These are phyloP conservation scores for Vicia sativa DNA, from an alignment of 306 rosid species.

Conservation along the genomic window DNA sequence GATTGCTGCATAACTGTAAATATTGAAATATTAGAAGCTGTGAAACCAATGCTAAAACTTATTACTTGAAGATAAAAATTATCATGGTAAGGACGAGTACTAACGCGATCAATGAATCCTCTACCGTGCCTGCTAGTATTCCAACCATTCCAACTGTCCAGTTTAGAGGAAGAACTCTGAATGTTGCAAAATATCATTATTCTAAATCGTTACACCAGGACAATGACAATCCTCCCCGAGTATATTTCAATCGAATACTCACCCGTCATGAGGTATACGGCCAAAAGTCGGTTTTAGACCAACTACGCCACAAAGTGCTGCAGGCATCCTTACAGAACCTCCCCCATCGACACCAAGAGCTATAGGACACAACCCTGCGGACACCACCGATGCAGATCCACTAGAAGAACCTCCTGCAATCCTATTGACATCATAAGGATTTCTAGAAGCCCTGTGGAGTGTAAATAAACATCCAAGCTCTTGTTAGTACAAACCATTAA, in stretches of 20 bases:
- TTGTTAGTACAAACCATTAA: conserved; percentile 6
- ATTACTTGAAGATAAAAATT: conserved; percentile 10
- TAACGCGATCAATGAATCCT: conserved; percentile 79
- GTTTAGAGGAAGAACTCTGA: conserved; percentile 87
- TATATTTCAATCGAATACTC: conserved; percentile 23
- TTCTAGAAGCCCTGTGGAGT: conserved; percentile 65
- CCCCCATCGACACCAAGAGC: conserved; percentile 97
- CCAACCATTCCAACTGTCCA: conserved; percentile 97
- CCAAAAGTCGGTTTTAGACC: conserved; percentile 89
- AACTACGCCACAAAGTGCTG: conserved; percentile 87
- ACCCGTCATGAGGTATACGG: conserved; percentile 88
- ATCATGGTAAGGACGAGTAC: conserved; percentile 37
- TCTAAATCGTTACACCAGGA: conserved; percentile 11
- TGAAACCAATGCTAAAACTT: conserved; percentile 16
- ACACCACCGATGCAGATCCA: conserved; percentile 95
- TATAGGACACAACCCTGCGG: conserved; percentile 90
- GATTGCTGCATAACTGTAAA: conserved; percentile 79
- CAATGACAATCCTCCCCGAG: conserved; percentile 19
- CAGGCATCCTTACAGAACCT: conserved; percentile 96
- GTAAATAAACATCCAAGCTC: conserved; percentile 15
- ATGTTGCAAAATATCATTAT: conserved; percentile 29
- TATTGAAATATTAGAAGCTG: conserved; percentile 22
- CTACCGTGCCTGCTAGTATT: conserved; percentile 74
- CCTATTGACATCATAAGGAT: conserved; percentile 62
- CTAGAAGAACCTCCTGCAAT: conserved; percentile 95